phyloP scores from a whole-genome alignment of 495 filamentous ascomycete species.

The Aspergillus hancockii region DNA sequence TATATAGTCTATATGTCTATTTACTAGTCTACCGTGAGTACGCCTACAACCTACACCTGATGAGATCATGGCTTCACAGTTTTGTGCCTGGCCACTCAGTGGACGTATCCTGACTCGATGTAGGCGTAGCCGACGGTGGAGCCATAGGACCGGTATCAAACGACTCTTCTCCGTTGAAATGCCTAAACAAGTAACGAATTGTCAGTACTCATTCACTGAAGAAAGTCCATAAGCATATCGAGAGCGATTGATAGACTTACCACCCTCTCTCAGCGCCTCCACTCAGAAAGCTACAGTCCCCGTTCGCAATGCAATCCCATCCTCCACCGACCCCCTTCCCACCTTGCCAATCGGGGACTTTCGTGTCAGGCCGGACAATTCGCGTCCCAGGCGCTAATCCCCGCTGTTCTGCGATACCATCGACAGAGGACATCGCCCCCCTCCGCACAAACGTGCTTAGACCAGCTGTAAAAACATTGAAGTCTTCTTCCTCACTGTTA shows the following conservation, averaged over 20 bases:
- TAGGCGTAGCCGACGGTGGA: slow-evolving; percentile 15
- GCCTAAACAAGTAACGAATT: slow-evolving; percentile 48
- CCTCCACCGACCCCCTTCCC: slow-evolving; percentile 73
- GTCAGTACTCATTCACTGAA: background rate
- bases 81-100: slow-evolving; percentile 13
- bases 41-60: too few relatives aligned
- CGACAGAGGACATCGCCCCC: background rate
- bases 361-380: slow-evolving; percentile 30
- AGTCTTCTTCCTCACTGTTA: slow-evolving; percentile 70
- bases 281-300: slow-evolving; percentile 77
- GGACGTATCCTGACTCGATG: slow-evolving; percentile 10
- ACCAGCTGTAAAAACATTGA: slow-evolving; percentile 82
- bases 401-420: slow-evolving; percentile 1
- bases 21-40: background rate
- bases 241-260: slow-evolving; percentile 53
- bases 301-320: slow-evolving; percentile 78
- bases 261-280: slow-evolving; percentile 86
- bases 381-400: slow-evolving; percentile 32
- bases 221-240: slow-evolving; percentile 11
- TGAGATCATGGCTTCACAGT: slow-evolving; percentile 6
- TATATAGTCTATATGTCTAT: background rate
- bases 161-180: slow-evolving; percentile 73
- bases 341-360: slow-evolving; percentile 57
- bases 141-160: slow-evolving; percentile 56
- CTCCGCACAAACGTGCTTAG: slow-evolving; percentile 61